A percentile compares a stretch with the other conserved stretches of the same genome.
Conservation (phyloP, 208 protist species). For the Trypanosoma platydactyli region DNA sequence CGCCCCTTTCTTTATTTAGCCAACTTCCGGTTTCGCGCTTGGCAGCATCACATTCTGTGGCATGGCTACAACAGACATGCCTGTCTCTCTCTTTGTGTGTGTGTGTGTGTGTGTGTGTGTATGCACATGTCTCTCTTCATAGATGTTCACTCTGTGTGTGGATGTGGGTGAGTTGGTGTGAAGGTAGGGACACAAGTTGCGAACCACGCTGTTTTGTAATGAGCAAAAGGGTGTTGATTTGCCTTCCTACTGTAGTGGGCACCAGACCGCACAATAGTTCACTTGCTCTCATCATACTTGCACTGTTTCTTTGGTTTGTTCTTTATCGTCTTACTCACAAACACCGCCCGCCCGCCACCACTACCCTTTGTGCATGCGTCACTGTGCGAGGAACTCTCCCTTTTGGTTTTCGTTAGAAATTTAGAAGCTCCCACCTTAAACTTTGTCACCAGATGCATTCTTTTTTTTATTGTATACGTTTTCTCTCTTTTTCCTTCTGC, state of each 20-base stretch:
- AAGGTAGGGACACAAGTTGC: too few relatives aligned
- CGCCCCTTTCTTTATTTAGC: slow-evolving; percentile 2
- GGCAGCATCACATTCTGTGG: not conserved
- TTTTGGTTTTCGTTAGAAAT: not conserved
- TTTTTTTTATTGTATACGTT: not conserved
- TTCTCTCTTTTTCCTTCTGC: slow-evolving; percentile 26
- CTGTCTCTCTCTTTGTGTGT: slow-evolving; percentile 15
- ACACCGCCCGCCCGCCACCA: too few relatives aligned
- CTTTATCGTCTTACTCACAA: too few relatives aligned
- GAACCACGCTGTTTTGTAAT: too few relatives aligned
- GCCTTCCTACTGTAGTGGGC: too few relatives aligned
- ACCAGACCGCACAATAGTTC: too few relatives aligned
- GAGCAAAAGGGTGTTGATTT: too few relatives aligned
- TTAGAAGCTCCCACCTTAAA: not conserved
- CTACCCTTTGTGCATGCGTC: not conserved
- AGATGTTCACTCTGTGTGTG: too few relatives aligned
- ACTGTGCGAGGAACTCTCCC: not conserved
- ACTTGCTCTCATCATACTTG: too few relatives aligned
- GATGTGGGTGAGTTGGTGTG: not conserved
- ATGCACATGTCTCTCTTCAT: not conserved
- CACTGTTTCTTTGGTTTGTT: too few relatives aligned
- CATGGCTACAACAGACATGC: not conserved
- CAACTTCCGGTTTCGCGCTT: not conserved
- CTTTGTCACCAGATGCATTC: too few relatives aligned
- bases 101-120: not conserved